Percentiles rank a stretch among this genome's conserved stretches.
Conservation (phyloP, 495 filamentous ascomycete species). For the Penicillium malachiteum region DNA sequence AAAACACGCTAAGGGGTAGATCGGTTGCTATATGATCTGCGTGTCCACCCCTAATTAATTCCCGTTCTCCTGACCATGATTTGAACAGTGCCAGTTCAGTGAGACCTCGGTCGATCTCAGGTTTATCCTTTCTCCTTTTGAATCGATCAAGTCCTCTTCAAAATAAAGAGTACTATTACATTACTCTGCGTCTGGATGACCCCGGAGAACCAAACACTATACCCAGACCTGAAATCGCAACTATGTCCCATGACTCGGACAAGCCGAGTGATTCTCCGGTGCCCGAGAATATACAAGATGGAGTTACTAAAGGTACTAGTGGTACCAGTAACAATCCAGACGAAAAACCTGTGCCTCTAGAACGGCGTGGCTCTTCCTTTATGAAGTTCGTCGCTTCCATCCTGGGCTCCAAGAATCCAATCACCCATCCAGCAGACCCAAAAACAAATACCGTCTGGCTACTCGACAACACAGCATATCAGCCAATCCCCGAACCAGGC, state of each 20-base stretch:
- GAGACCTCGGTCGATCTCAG: not conserved
- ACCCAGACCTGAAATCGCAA: constrained; percentile 2
- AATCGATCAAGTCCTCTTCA: not conserved
- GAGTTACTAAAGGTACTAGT: too few species aligned
- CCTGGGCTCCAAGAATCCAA: constrained; percentile 29
- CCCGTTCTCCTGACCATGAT: constrained; percentile 1
- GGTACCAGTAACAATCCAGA: not conserved
- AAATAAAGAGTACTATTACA: not conserved
- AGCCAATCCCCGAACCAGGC: constrained; percentile 27
- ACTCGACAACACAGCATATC: constrained; percentile 85
- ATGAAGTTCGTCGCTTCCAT: constrained; percentile 28
- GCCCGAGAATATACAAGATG: not conserved
- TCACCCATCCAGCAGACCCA: constrained; percentile 37
- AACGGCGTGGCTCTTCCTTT: constrained; percentile 32
- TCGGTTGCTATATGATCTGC: constrained; percentile 29
- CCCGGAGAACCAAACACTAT: not conserved
- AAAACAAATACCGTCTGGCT: constrained; percentile 76
- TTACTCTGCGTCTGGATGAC: not conserved
- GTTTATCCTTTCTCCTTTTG: not conserved
- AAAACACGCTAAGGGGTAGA: constrained; percentile 16
- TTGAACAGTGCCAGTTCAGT: constrained; percentile 8
- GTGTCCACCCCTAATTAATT: constrained; percentile 21
- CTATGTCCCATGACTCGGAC: constrained; percentile 9
- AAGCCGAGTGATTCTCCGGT: constrained; percentile 1
- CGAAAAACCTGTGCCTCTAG: constrained; percentile 3